Base-by-base conservation (phyloP, 2,329 filamentous ascomycete genomes). In the Trichoderma afroharzianum region DNA sequence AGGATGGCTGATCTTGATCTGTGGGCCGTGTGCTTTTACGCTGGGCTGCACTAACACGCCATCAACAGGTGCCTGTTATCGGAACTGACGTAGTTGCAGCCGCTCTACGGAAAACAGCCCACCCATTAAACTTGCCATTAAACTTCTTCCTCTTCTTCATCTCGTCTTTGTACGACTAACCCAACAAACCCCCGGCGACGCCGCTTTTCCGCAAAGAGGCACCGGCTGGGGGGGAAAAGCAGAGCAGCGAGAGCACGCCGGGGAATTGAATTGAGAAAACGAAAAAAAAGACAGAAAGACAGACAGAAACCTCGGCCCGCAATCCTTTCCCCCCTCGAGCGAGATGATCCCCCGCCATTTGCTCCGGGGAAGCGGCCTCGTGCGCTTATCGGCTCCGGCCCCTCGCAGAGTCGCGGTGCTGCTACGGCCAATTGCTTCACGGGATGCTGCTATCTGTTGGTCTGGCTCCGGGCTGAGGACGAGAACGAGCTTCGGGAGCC, bases 211-310 rank as follows among this genome's bases (percentile, higher is more conserved):
- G 15, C 32, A 32, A 53, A 43, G 70, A 71, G 70, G 70, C 70
- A 68, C 63, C 63, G 55, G 39, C 70, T 71, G 70, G 70, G 70
- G 70, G 70, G 61, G n/a, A n/a, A 50, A 57, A n/a, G 26, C 30
- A n/a, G 39, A 28, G 43, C 63, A 66, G 30, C 15, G 24, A 9
- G n/a, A 9, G 28, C 32, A 55, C 26, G 18, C 6, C 32, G 15
- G 32, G 18, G 58, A 59, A 32, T 33, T 15, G 28, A 14, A 14
- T n/a, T n/a, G n/a, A n/a, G n/a, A 14, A 28, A 12, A 33, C 26
- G 32, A 18, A n/a, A 63, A n/a, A 63, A 39, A 36, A 21, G 12
- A 61, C 24, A 33, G 63, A 73, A 33, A 39, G 7, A 36, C n/a
- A 39, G 7, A 36, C n/a, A 36, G 15, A 66, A 6, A 18, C 66